Base-by-base conservation (phyloP, 2,329 filamentous ascomycete genomes). In the Botryosphaeria dothidea region DNA sequence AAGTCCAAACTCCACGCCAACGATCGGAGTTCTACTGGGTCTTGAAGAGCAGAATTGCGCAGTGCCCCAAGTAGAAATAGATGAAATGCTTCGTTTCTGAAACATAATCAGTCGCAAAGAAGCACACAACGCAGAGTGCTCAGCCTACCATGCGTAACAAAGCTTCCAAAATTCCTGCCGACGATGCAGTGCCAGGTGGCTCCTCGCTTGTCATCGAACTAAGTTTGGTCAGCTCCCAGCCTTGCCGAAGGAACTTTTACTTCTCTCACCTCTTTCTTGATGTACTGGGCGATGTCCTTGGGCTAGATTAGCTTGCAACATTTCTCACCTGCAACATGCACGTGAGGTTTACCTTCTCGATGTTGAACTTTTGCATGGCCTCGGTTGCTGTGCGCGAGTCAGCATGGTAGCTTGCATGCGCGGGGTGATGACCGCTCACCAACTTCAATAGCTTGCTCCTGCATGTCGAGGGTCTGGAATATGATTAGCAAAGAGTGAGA, bases 111-210 rank as follows among this genome's bases (percentile, higher is more conserved):
- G 74, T 49, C 74, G 64, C 41, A 54, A 31, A 13, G 17, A 45
- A n/a, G 51, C 19, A 49, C 27, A 25, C 21, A 34, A 19, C 27
- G 23, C 51, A 19, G 11, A 21, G 19, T 25, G 9, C 29, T 34
- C 56, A 49, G 68, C 86, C 67, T 86, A 97, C 93, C 93, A 76
- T 99, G 95, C 45, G 95, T 99, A 60, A 99, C 95, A 73, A 98
- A 99, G 82, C 94, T 98, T 72, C 95, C 95, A 82, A 99, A 99
- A 85, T 99, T 98, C 71, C 95, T 88, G 68, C 95, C 95, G 36
- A 99, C 95, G 71, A 99, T 97, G 82, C 95, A 99, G 82, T 99
- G 95, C 95, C 94, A 99, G 78, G 95, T 99, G 68, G 94, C 93
- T 38, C 95, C 95, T 83, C 97, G 97, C 77, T 93, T 90, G 74